Conservation (phyloP, 352 stramenopile species). For the Phytophthora agathidicida region DNA sequence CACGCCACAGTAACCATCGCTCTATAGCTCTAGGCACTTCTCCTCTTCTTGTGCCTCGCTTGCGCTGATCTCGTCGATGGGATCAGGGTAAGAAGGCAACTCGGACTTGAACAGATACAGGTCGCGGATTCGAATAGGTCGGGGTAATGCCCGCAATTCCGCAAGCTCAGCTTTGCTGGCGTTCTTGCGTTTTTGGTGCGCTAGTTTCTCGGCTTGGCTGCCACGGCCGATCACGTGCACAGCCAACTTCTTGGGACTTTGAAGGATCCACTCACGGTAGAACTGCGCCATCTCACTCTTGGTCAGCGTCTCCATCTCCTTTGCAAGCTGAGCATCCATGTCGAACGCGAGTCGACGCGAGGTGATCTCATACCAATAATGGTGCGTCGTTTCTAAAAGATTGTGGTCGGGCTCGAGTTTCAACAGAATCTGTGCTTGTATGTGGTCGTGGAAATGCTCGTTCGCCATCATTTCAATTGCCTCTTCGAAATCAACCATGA, state of each 20-base stretch:
- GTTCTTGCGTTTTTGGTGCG: conserved; percentile 40
- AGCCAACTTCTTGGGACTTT: conserved; percentile 66
- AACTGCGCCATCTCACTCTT: conserved; percentile 66
- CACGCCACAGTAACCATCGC: conserved; percentile 3
- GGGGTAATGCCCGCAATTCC: conserved; percentile 25
- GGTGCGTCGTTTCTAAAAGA: conserved; percentile 74
- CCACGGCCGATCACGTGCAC: conserved; percentile 70
- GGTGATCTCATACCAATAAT: conserved; percentile 85
- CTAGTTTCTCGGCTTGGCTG: conserved; percentile 44
- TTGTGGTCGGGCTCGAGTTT: conserved; percentile 86
- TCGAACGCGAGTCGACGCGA: conserved; percentile 75
- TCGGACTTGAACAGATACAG: conserved; percentile 72
- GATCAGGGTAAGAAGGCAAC: conserved; percentile 55
- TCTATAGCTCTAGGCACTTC: conserved; percentile 44
- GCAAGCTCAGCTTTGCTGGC: conserved; percentile 30
- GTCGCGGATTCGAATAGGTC: conserved; percentile 50
- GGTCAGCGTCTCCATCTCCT: conserved; percentile 69
- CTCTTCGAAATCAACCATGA: conserved; percentile 80
- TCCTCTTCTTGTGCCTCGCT: conserved; percentile 18
- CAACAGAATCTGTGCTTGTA: conserved; percentile 79
- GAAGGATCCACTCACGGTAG: conserved; percentile 71
- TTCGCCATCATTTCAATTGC: conserved; percentile 73
- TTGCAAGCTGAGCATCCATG: conserved; percentile 74
- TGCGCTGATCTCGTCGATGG: conserved; percentile 47
- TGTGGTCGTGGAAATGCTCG: conserved; percentile 80